Evolutionary conservation across 23 red algal genomes (phyloP), one percentile per base, ranked within the genome.

Genomic region (Gracilaria caudata): DNA sequence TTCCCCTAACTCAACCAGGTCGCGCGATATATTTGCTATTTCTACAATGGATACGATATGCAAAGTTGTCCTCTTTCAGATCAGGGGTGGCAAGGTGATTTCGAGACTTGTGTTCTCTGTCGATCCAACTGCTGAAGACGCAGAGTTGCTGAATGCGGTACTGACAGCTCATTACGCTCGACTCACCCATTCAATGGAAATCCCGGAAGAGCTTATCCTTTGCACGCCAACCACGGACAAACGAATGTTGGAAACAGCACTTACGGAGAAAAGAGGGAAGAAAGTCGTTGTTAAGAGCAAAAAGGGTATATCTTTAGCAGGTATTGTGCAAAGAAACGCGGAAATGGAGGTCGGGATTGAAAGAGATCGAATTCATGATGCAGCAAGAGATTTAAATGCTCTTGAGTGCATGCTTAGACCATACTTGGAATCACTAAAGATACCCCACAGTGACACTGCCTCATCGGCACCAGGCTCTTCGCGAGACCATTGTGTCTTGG

Each of bases 41-140:
- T 29, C 46, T 11, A 36, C 45, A 12, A 38, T 2, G 10, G 39
- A 58, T 16, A 21, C 20, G 7, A 73, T 73, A 16, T 78, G 71
- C 46, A 90, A 88, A 68, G 79, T 95, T 33, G 79, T 84, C 16
- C 76, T 94, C 17, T 74, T 94, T 10, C 92, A 94, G 75, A 41
- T 87, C 34, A 68, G 92, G 16, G 51, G 45, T 17, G 92, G 92
- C 23, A 63, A 73, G 29, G 29, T 94, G 14, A 64, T 94, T 58
- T 68, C 68, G 30, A 51, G 84, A 30, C 83, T 94, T 35, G 83
- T 73, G 6, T 94, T 94, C 57, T 73, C 77, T 40, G 77, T 82
- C 11, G n/a, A 71, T 23, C 23, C 68, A 3, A 60, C 65, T 33
- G 51, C 68, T 43, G 82, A 86, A 34, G 19, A 70, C 43, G 40